Evolutionary conservation across 306 rosid species (phyloP).

Genomic region (Inga leiocalycina): DNA sequence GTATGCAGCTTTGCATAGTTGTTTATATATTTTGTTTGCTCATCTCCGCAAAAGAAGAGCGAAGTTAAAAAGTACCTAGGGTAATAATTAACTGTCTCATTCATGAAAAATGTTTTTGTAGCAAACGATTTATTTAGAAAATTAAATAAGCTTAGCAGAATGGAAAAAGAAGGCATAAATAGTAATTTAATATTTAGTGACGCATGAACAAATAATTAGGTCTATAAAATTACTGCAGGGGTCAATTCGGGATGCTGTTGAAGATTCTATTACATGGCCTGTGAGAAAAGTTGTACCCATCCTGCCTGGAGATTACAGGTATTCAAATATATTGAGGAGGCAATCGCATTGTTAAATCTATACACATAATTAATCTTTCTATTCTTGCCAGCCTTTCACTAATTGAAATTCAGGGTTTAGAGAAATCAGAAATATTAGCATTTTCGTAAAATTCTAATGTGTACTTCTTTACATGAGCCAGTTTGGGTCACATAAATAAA

Average conservation of each 20-base stretch:
- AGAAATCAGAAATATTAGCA: background rate
- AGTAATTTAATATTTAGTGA: background rate
- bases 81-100: background rate
- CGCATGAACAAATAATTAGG: slow-evolving; percentile 29
- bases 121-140: background rate
- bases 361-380: background rate
- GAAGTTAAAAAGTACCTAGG: background rate
- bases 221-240: slow-evolving; percentile 56
- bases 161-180: background rate
- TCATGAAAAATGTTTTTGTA: background rate
- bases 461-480: background rate
- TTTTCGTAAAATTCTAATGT: background rate
- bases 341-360: background rate
- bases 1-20: slow-evolving; percentile 23
- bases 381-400: background rate
- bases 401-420: background rate
- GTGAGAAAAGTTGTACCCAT: slow-evolving; percentile 90
- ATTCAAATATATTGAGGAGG: slow-evolving; percentile 22
- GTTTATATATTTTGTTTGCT: background rate
- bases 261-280: slow-evolving; percentile 97
- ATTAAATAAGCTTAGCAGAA: background rate
- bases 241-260: slow-evolving; percentile 84
- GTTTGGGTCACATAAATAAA: background rate
- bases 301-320: slow-evolving; percentile 98
- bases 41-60: background rate